Conservation (phyloP, 495 filamentous ascomycete genomes). For the Xylaria longipes region DNA sequence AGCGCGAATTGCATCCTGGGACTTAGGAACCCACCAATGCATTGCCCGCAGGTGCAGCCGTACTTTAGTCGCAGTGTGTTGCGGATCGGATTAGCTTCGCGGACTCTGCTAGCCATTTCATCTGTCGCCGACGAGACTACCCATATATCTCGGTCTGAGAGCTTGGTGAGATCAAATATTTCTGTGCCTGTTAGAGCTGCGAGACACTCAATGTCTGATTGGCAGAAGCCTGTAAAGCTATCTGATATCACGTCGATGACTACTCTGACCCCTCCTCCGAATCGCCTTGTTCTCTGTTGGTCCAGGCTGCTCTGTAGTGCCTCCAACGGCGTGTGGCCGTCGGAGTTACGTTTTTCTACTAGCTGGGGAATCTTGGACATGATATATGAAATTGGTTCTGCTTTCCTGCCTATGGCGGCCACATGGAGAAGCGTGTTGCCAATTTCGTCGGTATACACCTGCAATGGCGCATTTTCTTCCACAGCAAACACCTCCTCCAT, state of each 20-base stretch:
- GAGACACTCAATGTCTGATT: conserved; percentile 2
- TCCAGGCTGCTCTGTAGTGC: conserved; percentile 10
- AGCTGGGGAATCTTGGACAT: neutral
- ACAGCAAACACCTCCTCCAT: neutral
- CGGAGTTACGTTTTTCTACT: neutral
- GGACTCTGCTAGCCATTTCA: neutral
- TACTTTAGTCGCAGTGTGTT: conserved; percentile 1
- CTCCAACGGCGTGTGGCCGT: neutral
- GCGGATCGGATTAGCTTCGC: conserved; percentile 35
- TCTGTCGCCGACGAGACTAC: neutral
- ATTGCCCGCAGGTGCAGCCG: conserved; percentile 38
- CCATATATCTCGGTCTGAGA: neutral
- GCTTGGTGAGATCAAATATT: conserved; percentile 4
- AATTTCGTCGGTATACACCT: neutral
- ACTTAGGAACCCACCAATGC: conserved; percentile 41
- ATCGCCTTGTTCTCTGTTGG: neutral
- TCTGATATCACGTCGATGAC: neutral
- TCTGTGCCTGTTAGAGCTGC: neutral
- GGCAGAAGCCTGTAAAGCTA: neutral
- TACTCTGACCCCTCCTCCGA: neutral
- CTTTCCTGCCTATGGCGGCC: conserved; percentile 8
- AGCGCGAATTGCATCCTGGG: conserved; percentile 44
- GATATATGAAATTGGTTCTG: neutral
- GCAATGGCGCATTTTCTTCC: neutral
- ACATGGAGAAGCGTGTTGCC: conserved; percentile 10